These are phyloP conservation scores for Sclerotinia nivalis DNA, from an alignment of 2,329 filamentous ascomycete genomes.

Conservation along the genomic window DNA sequence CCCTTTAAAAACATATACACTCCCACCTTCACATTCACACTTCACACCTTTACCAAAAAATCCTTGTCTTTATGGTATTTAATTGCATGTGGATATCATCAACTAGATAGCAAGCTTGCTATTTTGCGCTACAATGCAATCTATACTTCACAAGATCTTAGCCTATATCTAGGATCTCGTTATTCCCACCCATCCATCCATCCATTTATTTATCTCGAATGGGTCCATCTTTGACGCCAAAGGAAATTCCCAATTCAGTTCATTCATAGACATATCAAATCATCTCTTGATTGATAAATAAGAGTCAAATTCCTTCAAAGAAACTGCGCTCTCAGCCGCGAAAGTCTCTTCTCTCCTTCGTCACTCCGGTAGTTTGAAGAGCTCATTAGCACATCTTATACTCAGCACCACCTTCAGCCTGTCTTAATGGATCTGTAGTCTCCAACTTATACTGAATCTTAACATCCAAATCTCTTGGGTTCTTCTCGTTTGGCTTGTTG, in stretches of 20 bases:
- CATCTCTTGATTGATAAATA: slow-evolving; percentile 1
- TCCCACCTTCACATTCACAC: background rate
- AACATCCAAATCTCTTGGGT: slow-evolving; percentile 93
- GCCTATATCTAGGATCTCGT: slow-evolving; percentile 7
- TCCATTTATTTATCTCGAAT: slow-evolving; percentile 9
- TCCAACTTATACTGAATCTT: slow-evolving; percentile 79
- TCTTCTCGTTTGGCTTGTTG: slow-evolving; percentile 90
- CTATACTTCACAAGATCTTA: slow-evolving; percentile 1
- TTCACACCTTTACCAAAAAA: background rate
- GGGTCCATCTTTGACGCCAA: slow-evolving; percentile 19
- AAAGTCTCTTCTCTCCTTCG: slow-evolving; percentile 30
- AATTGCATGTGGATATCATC: slow-evolving; percentile 7
- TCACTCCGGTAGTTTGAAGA: background rate
- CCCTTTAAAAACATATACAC: background rate
- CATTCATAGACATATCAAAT: slow-evolving; percentile 12
- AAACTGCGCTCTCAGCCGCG: slow-evolving; percentile 42
- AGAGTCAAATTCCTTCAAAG: slow-evolving; percentile 23
- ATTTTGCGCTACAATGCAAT: slow-evolving; percentile 2
- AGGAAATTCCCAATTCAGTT: slow-evolving; percentile 11
- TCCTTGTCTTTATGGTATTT: background rate
- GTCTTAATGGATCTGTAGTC: slow-evolving; percentile 70
- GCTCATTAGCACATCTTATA: slow-evolving; percentile 73
- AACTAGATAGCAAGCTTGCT: background rate
- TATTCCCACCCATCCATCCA: slow-evolving; percentile 14
- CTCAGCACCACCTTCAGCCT: slow-evolving; percentile 66